These are phyloP conservation scores for Allodekkera sacchari DNA, from an alignment of 805 yeast genomes.

Conservation along the genomic window DNA sequence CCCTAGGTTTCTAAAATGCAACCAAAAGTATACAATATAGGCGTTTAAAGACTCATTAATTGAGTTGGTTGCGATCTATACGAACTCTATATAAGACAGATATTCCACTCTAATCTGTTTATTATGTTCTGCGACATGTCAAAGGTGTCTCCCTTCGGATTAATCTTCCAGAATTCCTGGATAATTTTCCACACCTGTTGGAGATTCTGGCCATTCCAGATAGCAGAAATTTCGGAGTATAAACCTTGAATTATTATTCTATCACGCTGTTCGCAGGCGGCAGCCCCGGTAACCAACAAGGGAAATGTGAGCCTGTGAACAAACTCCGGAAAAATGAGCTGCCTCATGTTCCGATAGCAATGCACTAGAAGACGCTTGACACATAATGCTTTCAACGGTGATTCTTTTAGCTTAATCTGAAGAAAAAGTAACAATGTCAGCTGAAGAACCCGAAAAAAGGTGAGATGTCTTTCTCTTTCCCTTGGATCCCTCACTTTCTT, in stretches of 20 bases:
- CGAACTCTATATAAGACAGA: constrained; percentile 16
- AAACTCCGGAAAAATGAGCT: constrained; percentile 8
- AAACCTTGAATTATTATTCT: constrained; percentile 13
- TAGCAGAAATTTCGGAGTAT: constrained; percentile 7
- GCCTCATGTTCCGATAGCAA: constrained; percentile 12
- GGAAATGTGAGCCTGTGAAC: constrained; percentile 14
- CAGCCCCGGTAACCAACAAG: constrained; percentile 17
- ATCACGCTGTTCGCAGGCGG: constrained; percentile 19
- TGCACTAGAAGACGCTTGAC: constrained; percentile 3
- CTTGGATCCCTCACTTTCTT: background rate
- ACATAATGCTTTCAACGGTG: constrained; percentile 1
- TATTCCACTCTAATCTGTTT: constrained; percentile 16
- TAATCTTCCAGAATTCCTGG: constrained; percentile 17
- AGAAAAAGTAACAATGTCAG: constrained; percentile 1
- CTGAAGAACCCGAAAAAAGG: constrained; percentile 3
- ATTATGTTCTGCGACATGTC: constrained; percentile 17
- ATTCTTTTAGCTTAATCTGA: constrained; percentile 2
- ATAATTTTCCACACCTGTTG: constrained; percentile 14
- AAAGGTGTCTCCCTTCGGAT: constrained; percentile 16
- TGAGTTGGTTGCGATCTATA: too few relatives aligned
- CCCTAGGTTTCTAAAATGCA: too few relatives aligned
- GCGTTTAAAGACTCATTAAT: too few relatives aligned
- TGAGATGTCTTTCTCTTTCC: constrained; percentile 2
- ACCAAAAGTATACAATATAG: too few relatives aligned
- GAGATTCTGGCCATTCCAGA: constrained; percentile 8